Percentiles rank a stretch among this genome's conserved stretches.
These are phyloP conservation scores for Lachnellula suecica DNA, from an alignment of 2,329 filamentous ascomycete species.

Conservation along the genomic window DNA sequence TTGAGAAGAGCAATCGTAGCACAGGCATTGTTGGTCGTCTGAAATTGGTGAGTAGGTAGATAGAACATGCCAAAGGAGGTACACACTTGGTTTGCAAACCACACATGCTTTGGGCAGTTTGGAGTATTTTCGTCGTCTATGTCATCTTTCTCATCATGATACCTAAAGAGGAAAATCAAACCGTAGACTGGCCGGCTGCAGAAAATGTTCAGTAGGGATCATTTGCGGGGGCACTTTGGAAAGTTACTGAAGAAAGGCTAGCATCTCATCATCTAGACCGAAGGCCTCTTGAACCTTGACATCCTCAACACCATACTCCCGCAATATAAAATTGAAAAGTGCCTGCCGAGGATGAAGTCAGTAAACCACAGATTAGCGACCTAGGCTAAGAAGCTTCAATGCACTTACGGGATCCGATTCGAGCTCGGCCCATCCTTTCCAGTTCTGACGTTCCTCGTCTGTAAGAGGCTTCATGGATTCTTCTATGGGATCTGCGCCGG, in stretches of 20 bases:
- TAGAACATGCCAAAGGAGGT: neutral
- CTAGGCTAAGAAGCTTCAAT: neutral
- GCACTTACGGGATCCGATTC: slow-evolving; percentile 80
- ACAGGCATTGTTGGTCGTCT: slow-evolving; percentile 83
- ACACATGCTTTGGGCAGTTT: slow-evolving; percentile 65
- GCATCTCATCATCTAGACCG: slow-evolving; percentile 64
- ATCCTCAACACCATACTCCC: slow-evolving; percentile 71
- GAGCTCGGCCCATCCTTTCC: slow-evolving; percentile 78
- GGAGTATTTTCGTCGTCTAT: slow-evolving; percentile 49
- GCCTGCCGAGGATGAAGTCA: slow-evolving; percentile 46
- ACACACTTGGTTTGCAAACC: slow-evolving; percentile 89
- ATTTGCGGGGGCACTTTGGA: neutral
- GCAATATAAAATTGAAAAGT: slow-evolving; percentile 83
- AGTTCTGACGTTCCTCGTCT: slow-evolving; percentile 54
- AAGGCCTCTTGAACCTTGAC: slow-evolving; percentile 77
- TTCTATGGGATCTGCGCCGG: slow-evolving; percentile 11
- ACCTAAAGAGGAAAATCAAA: slow-evolving; percentile 86
- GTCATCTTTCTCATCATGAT: slow-evolving; percentile 47
- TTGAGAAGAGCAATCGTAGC: slow-evolving; percentile 92
- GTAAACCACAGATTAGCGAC: neutral
- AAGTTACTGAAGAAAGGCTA: slow-evolving; percentile 62
- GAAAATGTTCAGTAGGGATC: slow-evolving; percentile 28
- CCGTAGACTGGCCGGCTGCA: slow-evolving; percentile 72
- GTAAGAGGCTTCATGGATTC: slow-evolving; percentile 44
- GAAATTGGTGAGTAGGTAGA: neutral